phyloP scores from a whole-genome alignment of 805 yeast species.

The Starmerella kuoi region DNA sequence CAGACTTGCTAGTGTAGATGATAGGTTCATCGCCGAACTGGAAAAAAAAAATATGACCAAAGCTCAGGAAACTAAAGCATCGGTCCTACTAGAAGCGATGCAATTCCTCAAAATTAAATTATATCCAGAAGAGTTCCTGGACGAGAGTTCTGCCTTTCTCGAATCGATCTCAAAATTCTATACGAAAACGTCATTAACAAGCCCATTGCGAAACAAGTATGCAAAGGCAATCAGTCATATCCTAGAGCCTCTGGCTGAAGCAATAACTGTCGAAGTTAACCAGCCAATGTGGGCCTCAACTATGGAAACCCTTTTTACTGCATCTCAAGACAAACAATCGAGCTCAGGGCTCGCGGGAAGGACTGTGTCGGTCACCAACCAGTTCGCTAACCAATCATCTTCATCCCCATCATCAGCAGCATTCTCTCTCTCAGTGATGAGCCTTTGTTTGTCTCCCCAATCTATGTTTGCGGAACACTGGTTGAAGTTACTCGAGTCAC shows the following conservation, averaged over 20 bases:
- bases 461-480: conserved; percentile 62
- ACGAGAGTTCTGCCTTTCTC: conserved; percentile 85
- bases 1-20: conserved; percentile 78
- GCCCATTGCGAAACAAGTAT: conserved; percentile 61
- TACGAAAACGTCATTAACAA: conserved; percentile 40
- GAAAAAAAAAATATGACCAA: conserved; percentile 57
- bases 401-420: conserved; percentile 26
- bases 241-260: conserved; percentile 69
- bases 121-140: conserved; percentile 79
- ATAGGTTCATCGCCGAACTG: conserved; percentile 81
- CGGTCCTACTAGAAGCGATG: conserved; percentile 83
- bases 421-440: conserved; percentile 55
- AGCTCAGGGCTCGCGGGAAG: conserved; percentile 9
- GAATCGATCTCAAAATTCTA: conserved; percentile 79
- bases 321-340: conserved; percentile 8
- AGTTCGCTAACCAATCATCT: background rate
- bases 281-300: conserved; percentile 93
- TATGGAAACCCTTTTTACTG: conserved; percentile 43
- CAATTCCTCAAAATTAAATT: conserved; percentile 64
- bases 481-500: conserved; percentile 54
- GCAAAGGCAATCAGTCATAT: conserved; percentile 71
- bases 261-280: conserved; percentile 84
- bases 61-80: conserved; percentile 49
- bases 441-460: conserved; percentile 68
- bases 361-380: conserved; percentile 3